Base-by-base conservation (phyloP, 2,329 filamentous ascomycete genomes). In the Nectriaceae sp. region DNA sequence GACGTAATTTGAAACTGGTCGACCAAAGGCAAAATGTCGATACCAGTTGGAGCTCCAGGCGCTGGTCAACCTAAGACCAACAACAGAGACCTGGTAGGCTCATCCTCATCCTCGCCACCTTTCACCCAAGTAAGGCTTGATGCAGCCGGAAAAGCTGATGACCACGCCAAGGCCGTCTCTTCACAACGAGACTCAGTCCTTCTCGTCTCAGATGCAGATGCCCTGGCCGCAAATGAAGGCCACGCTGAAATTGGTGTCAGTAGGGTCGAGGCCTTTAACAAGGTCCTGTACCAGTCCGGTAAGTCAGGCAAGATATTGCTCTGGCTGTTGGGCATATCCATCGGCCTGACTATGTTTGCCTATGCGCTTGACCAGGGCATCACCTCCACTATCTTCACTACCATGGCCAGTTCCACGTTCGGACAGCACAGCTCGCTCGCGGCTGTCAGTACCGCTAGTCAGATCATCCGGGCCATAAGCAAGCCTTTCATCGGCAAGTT, bases 401-500 rank as follows among this genome's bases (percentile, higher is more conserved):
- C 65, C 15, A 52, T 70, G 54, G 69, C 69, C 21, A 53, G 52
- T 15, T 70, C 68, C 4, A 67, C 63, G 2, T 70, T 70, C 45
- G 58, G 59, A 0, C 41, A 60, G 29, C 67, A 70, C 53, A 65
- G 64, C 43, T 53, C 56, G 38, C 63, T 70, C 11, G 67, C 53
- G 3, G 57, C 68, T 33, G 66, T 70, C 48, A 63, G 46, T 22
- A 70, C 60, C 10, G 55, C 57, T 41, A 62, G 63, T 18, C 63
- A 67, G 44, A 70, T 70, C 49, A 70, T 70, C 50, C 64, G 66
- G 2, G 68, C 68, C 43, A 66, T 70, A 42, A 67, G 65, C 63
- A 70, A 70, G 59, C 68, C 68, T 2, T 70, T 70, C 24, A 67
- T 68, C 45, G 68, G 67, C 38, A 71, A 71, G 59, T 50, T 71